Evolutionary conservation across 2,329 filamentous ascomycete genomes (phyloP).

Genomic region (Penicillium polonicum): DNA sequence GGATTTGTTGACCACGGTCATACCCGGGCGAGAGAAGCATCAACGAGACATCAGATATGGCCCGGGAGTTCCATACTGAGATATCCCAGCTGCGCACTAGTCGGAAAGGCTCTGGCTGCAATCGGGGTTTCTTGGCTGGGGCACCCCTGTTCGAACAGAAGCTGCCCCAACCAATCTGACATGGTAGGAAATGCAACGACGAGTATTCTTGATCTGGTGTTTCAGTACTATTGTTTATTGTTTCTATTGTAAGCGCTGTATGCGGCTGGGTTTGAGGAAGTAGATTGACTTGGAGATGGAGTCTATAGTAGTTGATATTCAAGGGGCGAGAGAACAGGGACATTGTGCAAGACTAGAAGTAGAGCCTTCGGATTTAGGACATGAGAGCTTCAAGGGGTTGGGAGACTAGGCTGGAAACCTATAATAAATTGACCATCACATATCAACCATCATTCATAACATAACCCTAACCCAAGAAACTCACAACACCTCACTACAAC

Average conservation of each 20-base stretch:
- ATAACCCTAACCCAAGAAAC: too few species aligned
- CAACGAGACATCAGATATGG: too few species aligned
- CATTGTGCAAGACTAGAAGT: neutral
- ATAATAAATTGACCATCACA: neutral
- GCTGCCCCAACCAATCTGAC: too few species aligned
- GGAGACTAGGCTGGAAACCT: neutral
- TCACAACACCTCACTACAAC: slow-evolving; percentile 6
- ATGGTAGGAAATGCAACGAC: neutral
- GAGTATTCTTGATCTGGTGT: neutral
- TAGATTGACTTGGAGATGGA: neutral
- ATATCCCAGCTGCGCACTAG: too few species aligned
- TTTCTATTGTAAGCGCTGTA: neutral
- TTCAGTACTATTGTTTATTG: neutral
- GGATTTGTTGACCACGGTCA: too few species aligned
- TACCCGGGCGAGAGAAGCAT: too few species aligned
- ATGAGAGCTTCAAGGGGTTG: neutral
- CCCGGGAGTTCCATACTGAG: too few species aligned
- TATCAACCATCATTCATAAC: slow-evolving; percentile 3
- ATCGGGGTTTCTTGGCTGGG: too few species aligned
- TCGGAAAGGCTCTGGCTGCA: too few species aligned
- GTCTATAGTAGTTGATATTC: neutral
- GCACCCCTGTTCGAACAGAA: too few species aligned
- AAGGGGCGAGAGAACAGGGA: neutral
- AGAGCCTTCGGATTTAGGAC: too few species aligned
- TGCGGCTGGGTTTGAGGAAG: neutral